Evolutionary conservation across 148 eudicot species (phyloP).

Genomic region (Persicaria tinctoria): DNA sequence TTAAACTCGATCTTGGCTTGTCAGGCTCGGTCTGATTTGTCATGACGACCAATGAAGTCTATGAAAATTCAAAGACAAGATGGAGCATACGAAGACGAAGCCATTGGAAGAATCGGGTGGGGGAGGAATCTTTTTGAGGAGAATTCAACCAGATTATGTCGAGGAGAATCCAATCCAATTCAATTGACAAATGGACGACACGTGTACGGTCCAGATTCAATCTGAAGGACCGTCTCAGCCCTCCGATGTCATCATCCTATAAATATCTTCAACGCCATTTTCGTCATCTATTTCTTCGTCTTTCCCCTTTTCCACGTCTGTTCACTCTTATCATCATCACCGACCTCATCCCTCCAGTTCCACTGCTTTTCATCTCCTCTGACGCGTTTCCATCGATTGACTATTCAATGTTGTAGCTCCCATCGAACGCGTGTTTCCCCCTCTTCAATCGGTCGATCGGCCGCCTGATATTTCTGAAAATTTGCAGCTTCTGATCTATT

Average conservation of each 20-base stretch:
- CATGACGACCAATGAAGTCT: no score
- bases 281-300: neutral
- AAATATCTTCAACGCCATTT: constrained; percentile 8
- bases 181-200: neutral
- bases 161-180: neutral
- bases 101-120: no score
- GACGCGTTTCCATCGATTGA: neutral
- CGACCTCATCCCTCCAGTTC: neutral
- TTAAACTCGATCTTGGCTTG: no score
- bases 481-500: neutral
- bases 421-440: neutral
- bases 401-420: neutral
- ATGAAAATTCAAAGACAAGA: no score
- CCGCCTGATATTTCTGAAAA: neutral
- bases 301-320: neutral
- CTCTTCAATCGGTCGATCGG: neutral
- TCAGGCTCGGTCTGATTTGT: no score
- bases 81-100: no score
- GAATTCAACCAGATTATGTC: no score
- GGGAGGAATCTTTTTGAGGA: no score
- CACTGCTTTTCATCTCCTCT: neutral
- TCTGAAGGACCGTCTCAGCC: constrained; percentile 9
- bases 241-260: neutral
- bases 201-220: constrained; percentile 16
- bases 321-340: neutral